These are phyloP conservation scores for Vigna nakashimae DNA, from an alignment of 306 rosid species.

Conservation along the genomic window DNA sequence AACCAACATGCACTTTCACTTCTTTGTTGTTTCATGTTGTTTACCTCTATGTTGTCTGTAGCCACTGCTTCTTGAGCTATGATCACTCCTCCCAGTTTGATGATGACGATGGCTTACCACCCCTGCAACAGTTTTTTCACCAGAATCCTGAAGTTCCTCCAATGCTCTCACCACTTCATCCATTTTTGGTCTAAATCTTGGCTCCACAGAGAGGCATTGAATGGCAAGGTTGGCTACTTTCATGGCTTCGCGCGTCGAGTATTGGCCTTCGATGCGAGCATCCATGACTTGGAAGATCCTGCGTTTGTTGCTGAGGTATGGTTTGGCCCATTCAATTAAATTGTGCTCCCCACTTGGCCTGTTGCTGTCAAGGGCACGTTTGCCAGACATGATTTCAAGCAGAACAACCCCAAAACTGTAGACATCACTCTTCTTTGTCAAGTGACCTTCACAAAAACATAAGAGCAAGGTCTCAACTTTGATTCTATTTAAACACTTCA, in stretches of 20 bases:
- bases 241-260: conserved; percentile 65
- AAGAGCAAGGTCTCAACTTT: conserved; percentile 16
- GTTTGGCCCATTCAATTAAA: conserved; percentile 91
- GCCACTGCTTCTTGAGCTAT: conserved; percentile 46
- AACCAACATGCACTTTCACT: conserved; percentile 23
- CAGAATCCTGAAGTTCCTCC: conserved; percentile 70
- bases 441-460: conserved; percentile 71
- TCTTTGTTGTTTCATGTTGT: conserved; percentile 32
- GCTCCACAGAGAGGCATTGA: conserved; percentile 74
- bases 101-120: conserved; percentile 39
- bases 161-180: conserved; percentile 69
- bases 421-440: conserved; percentile 86
- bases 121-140: conserved; percentile 39
- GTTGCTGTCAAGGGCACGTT: conserved; percentile 85
- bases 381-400: conserved; percentile 84
- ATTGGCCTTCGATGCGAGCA: conserved; percentile 82
- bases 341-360: conserved; percentile 81
- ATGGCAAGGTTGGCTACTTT: conserved; percentile 69
- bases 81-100: conserved; percentile 42
- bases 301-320: conserved; percentile 84
- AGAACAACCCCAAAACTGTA: conserved; percentile 96
- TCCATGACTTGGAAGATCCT: conserved; percentile 77
- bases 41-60: conserved; percentile 48
- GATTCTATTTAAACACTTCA: neutral
- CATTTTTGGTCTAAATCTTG: conserved; percentile 84